These are phyloP conservation scores for Pleurotus tuber-regium DNA, from an alignment of 768 basidiomycete species.

Conservation along the genomic window DNA sequence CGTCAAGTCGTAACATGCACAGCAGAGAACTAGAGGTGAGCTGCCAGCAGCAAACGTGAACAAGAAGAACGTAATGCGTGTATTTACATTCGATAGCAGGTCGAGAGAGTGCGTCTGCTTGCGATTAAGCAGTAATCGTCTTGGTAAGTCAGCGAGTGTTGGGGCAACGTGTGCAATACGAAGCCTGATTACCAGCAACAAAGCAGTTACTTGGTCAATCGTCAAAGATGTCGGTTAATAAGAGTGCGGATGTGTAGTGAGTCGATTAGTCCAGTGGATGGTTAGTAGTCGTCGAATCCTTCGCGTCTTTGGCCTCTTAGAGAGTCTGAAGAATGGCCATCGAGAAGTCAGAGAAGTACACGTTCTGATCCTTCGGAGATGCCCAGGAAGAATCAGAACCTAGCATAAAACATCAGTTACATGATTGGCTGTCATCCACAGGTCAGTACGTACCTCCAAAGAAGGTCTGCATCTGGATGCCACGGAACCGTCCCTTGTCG, in stretches of 20 bases:
- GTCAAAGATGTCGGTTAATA: too few species aligned
- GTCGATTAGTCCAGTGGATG: constrained; percentile 6
- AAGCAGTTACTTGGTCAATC: too few species aligned
- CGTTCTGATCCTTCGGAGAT: constrained; percentile 57
- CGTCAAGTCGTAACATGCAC: constrained; percentile 9
- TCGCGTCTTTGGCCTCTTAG: constrained; percentile 20
- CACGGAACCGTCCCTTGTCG: constrained; percentile 50
- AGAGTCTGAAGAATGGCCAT: constrained; percentile 53
- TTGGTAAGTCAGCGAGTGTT: constrained; percentile 11
- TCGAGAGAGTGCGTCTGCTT: constrained; percentile 7
- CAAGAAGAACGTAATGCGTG: not conserved
- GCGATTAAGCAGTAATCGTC: constrained; percentile 3
- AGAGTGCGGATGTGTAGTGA: not conserved
- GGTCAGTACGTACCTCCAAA: constrained; percentile 53
- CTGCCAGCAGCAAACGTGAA: constrained; percentile 8
- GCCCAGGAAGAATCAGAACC: constrained; percentile 47
- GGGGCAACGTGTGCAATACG: constrained; percentile 11
- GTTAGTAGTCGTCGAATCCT: not conserved
- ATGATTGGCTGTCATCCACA: too few species aligned
- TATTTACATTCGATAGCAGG: constrained; percentile 5
- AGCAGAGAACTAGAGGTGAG: constrained; percentile 1
- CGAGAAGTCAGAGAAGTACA: constrained; percentile 71
- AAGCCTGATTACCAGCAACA: too few species aligned
- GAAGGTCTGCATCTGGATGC: constrained; percentile 78
- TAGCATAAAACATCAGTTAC: constrained; percentile 12